A percentile compares a stretch with the other conserved stretches of the same genome.
Evolutionary conservation across 495 filamentous ascomycete species (phyloP).

Genomic region (Paragyromitra xinjiangensis): DNA sequence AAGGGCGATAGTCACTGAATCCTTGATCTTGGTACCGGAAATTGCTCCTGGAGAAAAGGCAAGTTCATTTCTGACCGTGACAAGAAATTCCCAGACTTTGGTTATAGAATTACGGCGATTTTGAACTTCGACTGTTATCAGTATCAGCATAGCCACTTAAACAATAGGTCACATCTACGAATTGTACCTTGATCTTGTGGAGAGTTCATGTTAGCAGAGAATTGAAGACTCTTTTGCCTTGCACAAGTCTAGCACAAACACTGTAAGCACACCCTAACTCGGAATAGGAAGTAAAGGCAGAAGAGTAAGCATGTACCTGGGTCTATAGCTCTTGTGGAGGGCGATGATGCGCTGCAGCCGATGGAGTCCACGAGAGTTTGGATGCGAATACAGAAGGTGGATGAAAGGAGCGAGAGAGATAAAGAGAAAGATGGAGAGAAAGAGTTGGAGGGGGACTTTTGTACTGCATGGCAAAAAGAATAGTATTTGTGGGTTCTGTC

Average conservation of each 20-base stretch:
- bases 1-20: neutral
- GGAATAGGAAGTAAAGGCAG: neutral
- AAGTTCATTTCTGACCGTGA: conserved; percentile 8
- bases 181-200: neutral
- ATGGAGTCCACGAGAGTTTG: neutral
- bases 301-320: neutral
- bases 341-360: neutral
- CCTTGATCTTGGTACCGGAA: neutral
- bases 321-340: neutral
- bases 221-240: neutral
- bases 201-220: conserved; percentile 3
- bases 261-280: neutral
- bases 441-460: too few relatives aligned
- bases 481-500: neutral
- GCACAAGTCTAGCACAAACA: neutral
- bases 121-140: neutral
- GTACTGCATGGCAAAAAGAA: neutral
- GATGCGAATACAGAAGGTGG: neutral
- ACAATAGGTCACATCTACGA: neutral
- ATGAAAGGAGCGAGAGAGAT: neutral
- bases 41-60: conserved; percentile 12
- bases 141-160: neutral
- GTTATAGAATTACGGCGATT: conserved; percentile 8
- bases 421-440: too few relatives aligned
- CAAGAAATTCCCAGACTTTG: neutral